Conservation (phyloP, 441 rosid species). For the Omphalea diandra region DNA sequence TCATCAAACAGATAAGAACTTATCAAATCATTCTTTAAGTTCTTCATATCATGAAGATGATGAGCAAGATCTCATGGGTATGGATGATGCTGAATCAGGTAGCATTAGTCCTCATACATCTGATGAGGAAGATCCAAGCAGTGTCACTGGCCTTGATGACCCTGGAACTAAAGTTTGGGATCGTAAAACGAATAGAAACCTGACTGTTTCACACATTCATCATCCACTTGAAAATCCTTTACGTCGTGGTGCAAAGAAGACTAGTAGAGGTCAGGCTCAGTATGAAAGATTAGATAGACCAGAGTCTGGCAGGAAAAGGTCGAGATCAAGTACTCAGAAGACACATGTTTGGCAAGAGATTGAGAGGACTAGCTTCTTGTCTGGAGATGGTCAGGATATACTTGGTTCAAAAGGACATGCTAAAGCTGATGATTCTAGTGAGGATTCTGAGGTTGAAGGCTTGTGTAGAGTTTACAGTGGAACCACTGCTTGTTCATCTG, state of each 20-base stretch:
- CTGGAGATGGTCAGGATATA: slow-evolving; percentile 84
- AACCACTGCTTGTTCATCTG: slow-evolving; percentile 72
- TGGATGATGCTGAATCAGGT: slow-evolving; percentile 47
- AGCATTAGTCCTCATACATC: slow-evolving; percentile 71
- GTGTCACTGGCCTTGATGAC: slow-evolving; percentile 78
- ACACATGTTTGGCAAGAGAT: slow-evolving; percentile 70
- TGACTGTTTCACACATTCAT: slow-evolving; percentile 71
- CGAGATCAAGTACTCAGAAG: slow-evolving; percentile 49
- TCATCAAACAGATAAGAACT: slow-evolving; percentile 31
- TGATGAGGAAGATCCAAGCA: slow-evolving; percentile 76
- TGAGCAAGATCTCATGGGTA: slow-evolving; percentile 34
- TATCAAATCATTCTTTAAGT: slow-evolving; percentile 41
- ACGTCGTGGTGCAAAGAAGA: slow-evolving; percentile 44
- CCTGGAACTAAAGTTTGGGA: slow-evolving; percentile 99
- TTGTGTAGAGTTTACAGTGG: slow-evolving; percentile 66
- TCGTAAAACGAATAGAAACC: slow-evolving; percentile 81
- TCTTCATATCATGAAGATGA: slow-evolving; percentile 48
- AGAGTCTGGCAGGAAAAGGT: slow-evolving; percentile 70
- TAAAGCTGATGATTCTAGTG: slow-evolving; percentile 60
- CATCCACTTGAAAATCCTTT: slow-evolving; percentile 95
- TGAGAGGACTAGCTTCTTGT: slow-evolving; percentile 80
- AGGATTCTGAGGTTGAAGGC: slow-evolving; percentile 68
- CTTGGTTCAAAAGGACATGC: slow-evolving; percentile 44
- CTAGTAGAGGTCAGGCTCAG: slow-evolving; percentile 49
- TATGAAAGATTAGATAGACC: slow-evolving; percentile 43